A percentile compares a stretch with the other conserved stretches of the same genome.
Evolutionary conservation across 2,329 filamentous ascomycete species (phyloP).

Genomic region (Chrysosporium keratinophilum): DNA sequence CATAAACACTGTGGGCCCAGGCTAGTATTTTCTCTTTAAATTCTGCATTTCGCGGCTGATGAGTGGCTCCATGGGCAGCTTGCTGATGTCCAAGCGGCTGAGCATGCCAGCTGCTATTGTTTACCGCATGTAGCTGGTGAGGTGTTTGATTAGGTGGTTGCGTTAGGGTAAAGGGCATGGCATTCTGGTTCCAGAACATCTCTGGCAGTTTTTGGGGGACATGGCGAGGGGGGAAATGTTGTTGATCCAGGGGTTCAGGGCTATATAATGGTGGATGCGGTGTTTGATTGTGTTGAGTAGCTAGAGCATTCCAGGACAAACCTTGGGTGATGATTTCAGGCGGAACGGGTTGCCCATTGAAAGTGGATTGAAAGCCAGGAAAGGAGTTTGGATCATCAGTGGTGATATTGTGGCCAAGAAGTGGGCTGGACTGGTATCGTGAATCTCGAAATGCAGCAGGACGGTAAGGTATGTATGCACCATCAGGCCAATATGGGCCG

Average conservation of each 20-base stretch:
- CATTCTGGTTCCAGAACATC: constrained; percentile 21
- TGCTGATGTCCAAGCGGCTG: constrained; percentile 17
- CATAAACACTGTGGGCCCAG: constrained; percentile 62
- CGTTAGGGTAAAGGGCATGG: constrained; percentile 18
- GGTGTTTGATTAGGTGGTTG: constrained; percentile 4
- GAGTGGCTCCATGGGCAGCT: constrained; percentile 18
- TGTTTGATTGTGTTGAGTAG: constrained; percentile 16
- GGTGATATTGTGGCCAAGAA: constrained; percentile 20
- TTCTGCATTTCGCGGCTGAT: constrained; percentile 32
- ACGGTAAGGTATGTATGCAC: constrained; percentile 50
- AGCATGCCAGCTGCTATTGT: constrained; percentile 21
- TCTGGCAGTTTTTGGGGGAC: constrained; percentile 19
- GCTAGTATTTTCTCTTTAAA: constrained; percentile 60
- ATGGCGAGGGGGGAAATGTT: constrained; percentile 31
- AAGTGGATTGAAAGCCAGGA: constrained; percentile 24
- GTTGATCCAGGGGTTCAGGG: constrained; percentile 25
- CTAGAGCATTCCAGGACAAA: constrained; percentile 26
- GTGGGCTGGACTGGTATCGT: constrained; percentile 23
- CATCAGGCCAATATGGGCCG: constrained; percentile 55
- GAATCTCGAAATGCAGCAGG: constrained; percentile 49
- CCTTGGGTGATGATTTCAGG: constrained; percentile 22
- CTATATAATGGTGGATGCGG: constrained; percentile 17
- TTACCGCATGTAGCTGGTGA: constrained; percentile 8
- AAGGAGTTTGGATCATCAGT: constrained; percentile 22
- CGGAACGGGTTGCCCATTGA: constrained; percentile 23